Percentiles rank a stretch among this genome's conserved stretches.
phyloP scores from a whole-genome alignment of 1,284 basidiomycete species.

The Lentinus polychrous region DNA sequence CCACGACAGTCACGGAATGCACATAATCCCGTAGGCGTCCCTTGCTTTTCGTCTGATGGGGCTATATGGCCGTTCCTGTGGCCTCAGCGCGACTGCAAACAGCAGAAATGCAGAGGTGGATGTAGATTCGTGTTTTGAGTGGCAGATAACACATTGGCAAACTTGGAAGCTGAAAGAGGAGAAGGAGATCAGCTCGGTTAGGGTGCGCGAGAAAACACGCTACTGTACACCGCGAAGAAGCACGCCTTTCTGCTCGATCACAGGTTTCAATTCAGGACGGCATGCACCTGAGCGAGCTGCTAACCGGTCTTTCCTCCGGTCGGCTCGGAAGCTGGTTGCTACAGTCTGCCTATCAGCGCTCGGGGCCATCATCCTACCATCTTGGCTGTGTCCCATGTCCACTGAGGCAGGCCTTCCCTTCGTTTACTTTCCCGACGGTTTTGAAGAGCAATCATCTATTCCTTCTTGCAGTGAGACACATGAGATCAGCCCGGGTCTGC shows the following conservation, averaged over 20 bases:
- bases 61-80: too few species aligned
- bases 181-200: too few species aligned
- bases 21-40: too few species aligned
- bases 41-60: too few species aligned
- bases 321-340: conserved; percentile 3
- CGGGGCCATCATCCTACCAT: background rate
- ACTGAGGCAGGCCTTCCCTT: background rate
- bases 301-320: conserved; percentile 5
- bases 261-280: background rate
- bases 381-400: background rate
- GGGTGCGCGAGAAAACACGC: too few species aligned
- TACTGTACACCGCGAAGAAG: background rate
- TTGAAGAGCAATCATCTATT: background rate
- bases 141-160: too few species aligned
- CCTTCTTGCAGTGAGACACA: background rate
- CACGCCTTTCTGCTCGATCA: conserved; percentile 1
- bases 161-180: too few species aligned
- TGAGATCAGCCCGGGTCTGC: background rate
- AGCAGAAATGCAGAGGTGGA: too few species aligned
- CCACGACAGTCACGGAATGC: too few species aligned
- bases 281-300: background rate
- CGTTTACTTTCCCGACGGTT: background rate
- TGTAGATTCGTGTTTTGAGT: too few species aligned
- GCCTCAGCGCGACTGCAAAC: too few species aligned
- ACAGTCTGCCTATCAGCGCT: background rate